Conservation (phyloP, 441 rosid species). For the Corymbia citriodora region DNA sequence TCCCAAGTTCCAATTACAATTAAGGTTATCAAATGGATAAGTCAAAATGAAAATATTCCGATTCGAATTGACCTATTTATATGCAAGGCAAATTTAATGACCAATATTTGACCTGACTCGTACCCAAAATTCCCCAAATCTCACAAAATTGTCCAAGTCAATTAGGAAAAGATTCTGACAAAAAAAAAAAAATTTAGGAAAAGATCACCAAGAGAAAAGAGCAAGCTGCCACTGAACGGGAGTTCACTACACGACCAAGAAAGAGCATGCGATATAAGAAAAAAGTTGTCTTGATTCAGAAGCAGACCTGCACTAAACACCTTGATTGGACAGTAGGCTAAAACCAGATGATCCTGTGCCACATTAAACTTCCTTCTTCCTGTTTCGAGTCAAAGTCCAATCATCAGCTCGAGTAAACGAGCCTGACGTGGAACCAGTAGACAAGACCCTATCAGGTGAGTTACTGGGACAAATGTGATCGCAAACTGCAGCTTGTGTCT, state of each 20-base stretch:
- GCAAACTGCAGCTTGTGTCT: neutral
- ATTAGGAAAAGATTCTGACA: neutral
- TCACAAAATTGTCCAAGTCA: accelerated
- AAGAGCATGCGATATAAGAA: neutral
- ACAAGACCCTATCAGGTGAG: neutral
- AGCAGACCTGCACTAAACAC: neutral
- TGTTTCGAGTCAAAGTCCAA: neutral
- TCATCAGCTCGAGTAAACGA: neutral
- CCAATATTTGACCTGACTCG: neutral
- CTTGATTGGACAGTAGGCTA: neutral
- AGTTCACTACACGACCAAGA: neutral
- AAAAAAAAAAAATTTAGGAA: no score
- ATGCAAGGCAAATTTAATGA: accelerated
- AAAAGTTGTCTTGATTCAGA: neutral
- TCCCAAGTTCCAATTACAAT: accelerated
- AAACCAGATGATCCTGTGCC: neutral
- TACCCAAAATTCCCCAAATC: neutral
- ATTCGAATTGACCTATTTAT: no score
- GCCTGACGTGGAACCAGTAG: neutral
- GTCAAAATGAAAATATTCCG: accelerated
- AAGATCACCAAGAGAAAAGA: neutral
- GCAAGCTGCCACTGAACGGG: neutral
- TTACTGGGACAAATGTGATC: neutral
- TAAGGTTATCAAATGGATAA: accelerated
- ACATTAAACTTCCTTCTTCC: neutral